Conservation (phyloP, 192 early-diverging fungal genomes). For the Backusella sp. region DNA sequence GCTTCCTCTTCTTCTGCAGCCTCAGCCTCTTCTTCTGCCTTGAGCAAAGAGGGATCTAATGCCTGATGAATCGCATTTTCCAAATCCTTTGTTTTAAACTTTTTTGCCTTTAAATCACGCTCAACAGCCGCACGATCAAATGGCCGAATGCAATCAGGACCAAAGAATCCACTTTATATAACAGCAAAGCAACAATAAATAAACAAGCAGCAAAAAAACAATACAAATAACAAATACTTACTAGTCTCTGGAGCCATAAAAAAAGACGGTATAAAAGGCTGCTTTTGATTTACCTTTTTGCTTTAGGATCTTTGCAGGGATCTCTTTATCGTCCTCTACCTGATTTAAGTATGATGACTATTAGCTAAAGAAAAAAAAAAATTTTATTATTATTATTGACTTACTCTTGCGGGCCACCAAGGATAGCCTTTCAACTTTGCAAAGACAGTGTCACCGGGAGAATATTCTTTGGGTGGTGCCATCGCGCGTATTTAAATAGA, state of each 20-base stretch:
- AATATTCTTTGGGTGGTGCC: conserved; percentile 28
- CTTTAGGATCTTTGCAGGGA: conserved; percentile 36
- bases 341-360: conserved; percentile 4
- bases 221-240: conserved; percentile 21
- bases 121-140: conserved; percentile 31
- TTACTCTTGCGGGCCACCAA: conserved; percentile 66
- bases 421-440: conserved; percentile 60
- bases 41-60: conserved; percentile 30
- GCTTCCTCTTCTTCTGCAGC: conserved; percentile 20
- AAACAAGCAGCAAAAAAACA: neutral
- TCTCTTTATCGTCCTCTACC: conserved; percentile 40
- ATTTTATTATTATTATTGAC: conserved; percentile 14
- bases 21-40: conserved; percentile 13
- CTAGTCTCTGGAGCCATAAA: conserved; percentile 47
- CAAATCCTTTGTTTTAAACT: conserved; percentile 41
- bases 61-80: conserved; percentile 33
- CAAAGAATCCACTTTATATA: conserved; percentile 40
- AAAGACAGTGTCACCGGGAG: conserved; percentile 53
- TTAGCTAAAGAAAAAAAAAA: neutral
- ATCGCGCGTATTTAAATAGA: neutral
- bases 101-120: conserved; percentile 39
- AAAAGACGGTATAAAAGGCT: conserved; percentile 40
- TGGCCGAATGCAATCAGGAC: conserved; percentile 37
- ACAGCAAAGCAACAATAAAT: neutral
- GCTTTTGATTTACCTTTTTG: conserved; percentile 40